phyloP scores from a whole-genome alignment of 2,329 filamentous ascomycete species.

The Aureobasidium namibiae region DNA sequence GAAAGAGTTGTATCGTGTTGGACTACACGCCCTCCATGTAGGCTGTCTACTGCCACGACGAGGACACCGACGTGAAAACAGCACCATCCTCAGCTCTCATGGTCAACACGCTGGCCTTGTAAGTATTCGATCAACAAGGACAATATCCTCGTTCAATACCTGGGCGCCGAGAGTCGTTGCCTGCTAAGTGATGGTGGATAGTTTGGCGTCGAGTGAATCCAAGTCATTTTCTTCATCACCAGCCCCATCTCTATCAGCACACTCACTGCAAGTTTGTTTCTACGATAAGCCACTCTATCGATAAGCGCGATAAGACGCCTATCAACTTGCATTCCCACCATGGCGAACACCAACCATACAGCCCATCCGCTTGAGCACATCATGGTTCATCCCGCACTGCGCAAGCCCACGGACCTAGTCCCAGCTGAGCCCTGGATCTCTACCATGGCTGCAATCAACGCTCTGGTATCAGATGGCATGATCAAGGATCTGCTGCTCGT shows the following conservation, averaged over 20 bases:
- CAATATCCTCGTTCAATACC: too few relatives aligned
- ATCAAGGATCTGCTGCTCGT: neutral
- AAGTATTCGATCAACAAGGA: neutral
- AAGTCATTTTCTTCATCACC: too few relatives aligned
- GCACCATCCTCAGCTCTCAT: neutral
- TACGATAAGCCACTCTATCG: neutral
- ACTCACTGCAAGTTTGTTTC: neutral
- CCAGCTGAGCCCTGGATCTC: neutral
- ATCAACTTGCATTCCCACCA: neutral
- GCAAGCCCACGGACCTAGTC: neutral
- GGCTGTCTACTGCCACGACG: neutral
- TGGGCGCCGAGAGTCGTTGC: neutral
- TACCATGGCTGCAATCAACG: neutral
- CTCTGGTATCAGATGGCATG: neutral
- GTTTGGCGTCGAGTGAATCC: neutral
- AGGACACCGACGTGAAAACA: neutral
- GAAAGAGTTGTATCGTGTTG: neutral
- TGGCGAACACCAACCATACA: neutral
- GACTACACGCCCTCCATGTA: neutral
- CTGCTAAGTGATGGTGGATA: neutral
- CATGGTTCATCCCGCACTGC: neutral
- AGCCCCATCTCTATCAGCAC: too few relatives aligned
- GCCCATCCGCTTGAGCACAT: neutral
- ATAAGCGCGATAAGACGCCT: neutral
- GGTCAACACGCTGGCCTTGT: neutral